These are phyloP conservation scores for Holtermanniella nyarrowii DNA, from an alignment of 768 basidiomycete genomes.

Conservation along the genomic window DNA sequence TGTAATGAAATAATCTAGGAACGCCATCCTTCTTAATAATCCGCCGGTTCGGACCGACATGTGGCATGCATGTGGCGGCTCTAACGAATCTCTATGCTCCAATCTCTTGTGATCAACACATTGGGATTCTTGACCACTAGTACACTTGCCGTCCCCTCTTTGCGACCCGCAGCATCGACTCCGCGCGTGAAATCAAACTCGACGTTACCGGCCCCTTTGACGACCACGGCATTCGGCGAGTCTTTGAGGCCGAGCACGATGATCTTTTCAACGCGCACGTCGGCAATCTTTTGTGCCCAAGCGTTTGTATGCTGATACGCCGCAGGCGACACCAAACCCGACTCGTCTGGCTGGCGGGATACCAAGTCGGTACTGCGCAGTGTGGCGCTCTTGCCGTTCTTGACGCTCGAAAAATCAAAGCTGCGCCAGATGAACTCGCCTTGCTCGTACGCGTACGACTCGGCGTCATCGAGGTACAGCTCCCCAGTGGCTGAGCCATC, in stretches of 20 bases:
- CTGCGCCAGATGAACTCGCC: constrained; percentile 79
- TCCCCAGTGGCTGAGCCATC: constrained; percentile 62
- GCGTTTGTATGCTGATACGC: constrained; percentile 53
- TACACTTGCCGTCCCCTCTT: constrained; percentile 57
- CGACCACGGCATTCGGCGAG: constrained; percentile 55
- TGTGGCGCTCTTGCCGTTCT: constrained; percentile 44
- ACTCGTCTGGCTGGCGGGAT: constrained; percentile 3
- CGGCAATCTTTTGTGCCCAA: constrained; percentile 56
- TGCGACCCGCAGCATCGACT: constrained; percentile 49
- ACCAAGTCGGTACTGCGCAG: constrained; percentile 52
- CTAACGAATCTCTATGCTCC: constrained; percentile 40
- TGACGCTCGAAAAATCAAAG: constrained; percentile 48
- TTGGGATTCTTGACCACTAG: constrained; percentile 52
- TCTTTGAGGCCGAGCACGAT: constrained; percentile 61
- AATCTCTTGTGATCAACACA: constrained; percentile 37
- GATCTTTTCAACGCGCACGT: constrained; percentile 72
- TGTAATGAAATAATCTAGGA: too few relatives aligned
- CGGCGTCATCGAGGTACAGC: constrained; percentile 91
- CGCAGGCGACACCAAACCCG: constrained; percentile 1
- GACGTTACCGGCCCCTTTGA: constrained; percentile 47
- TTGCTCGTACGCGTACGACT: constrained; percentile 59
- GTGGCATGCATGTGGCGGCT: not conserved
- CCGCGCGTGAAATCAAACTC: constrained; percentile 62
- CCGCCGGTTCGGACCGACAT: too few relatives aligned
- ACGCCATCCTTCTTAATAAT: too few relatives aligned